Evolutionary conservation across 768 basidiomycete species (phyloP), one percentile per base, ranked within the genome.

Genomic region (Pulveroboletus ravenelii): DNA sequence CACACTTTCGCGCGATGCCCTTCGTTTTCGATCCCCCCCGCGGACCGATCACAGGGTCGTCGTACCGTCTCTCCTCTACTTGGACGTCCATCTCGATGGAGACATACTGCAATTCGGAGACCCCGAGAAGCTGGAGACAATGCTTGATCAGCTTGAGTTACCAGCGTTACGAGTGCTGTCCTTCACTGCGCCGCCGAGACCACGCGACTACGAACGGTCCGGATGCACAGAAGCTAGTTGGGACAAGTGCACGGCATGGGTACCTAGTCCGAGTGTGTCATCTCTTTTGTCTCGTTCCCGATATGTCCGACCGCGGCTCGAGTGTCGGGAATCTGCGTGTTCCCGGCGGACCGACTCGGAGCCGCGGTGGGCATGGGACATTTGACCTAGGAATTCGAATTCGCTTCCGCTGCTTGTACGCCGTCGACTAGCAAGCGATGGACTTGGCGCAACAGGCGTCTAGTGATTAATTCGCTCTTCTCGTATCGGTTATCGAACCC

Each of bases 111-210:
- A 58, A 3, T 58, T 62, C 40, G 62, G 60, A 12, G 45, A 65
- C 20, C 57, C 58, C 1, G 31, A 51, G 10, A 36, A 20, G 18
- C 36, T 69, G 7, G 53, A 44, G 36, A 43, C 18, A 37, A 6
- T 69, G 18, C 57, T 67, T 17, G 57, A 65, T 25, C 48, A 5
- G 6, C 50, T 67, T 13, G 59, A 47, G 20, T n/a, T 67, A 10
- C 61, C 65, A 2, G 43, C 52, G 9, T 37, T 67, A 2, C 47
- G 58, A 31, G 45, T 48, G 15, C 43, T 66, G 10, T 13, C 46
- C 13, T 39, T 66, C 45, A 23, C 45, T 7, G 54, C 51, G 14
- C 48, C 50, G 0, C 32, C 32, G 3, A 34, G 20, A 17, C 54
- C 46, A 23, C 39, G 25, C 3, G 39, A 25, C 5, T 12, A 49